Conservation (phyloP, 169 alveolate species). For the Babesia sp. region DNA sequence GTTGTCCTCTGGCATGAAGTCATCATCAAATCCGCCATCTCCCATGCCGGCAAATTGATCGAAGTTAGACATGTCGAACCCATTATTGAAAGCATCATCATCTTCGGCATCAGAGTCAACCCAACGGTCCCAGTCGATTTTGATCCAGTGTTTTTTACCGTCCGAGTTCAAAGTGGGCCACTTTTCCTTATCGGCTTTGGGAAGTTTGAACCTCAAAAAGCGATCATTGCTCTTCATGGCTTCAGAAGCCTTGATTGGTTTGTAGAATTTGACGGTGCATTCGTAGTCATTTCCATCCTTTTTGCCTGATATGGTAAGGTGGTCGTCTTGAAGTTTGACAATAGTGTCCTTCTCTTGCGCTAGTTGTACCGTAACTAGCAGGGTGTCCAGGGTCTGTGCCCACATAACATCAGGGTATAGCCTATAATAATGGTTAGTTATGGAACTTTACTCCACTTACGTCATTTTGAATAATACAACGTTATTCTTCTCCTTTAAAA, state of each 20-base stretch:
- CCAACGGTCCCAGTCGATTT: conserved; percentile 81
- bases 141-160: conserved; percentile 80
- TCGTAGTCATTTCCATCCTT: conserved; percentile 74
- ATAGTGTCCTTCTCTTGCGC: conserved; percentile 58
- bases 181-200: conserved; percentile 72
- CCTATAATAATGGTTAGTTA: no score
- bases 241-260: conserved; percentile 75
- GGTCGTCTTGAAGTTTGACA: conserved; percentile 68
- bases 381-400: conserved; percentile 79
- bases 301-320: conserved; percentile 59
- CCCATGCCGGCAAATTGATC: conserved; percentile 56
- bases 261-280: conserved; percentile 69
- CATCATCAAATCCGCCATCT: conserved; percentile 39
- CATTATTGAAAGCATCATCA: conserved; percentile 61
- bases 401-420: conserved; percentile 76
- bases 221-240: conserved; percentile 66
- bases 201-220: conserved; percentile 70
- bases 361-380: conserved; percentile 72
- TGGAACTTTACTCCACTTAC: background rate
- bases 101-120: conserved; percentile 80
- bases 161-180: conserved; percentile 76
- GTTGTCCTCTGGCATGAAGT: conserved; percentile 8
- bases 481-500: no score
- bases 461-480: no score
- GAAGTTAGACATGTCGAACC: conserved; percentile 75